Conservation (phyloP, 2,329 filamentous ascomycete species). For the Rasamsonia emersonii region DNA sequence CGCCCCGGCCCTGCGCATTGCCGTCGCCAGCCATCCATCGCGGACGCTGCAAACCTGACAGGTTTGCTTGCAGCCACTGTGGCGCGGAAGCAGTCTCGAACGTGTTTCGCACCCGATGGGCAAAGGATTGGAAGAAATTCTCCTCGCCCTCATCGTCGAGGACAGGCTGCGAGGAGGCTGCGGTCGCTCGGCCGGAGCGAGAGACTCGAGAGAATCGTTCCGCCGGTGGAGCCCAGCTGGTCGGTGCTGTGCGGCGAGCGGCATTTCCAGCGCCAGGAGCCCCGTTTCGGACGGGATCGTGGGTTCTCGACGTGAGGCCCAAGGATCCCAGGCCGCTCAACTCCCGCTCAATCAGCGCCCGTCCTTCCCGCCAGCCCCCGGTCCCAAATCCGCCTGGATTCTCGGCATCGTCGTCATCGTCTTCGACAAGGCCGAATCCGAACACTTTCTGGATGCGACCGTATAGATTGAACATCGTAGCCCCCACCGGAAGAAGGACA, state of each 20-base stretch:
- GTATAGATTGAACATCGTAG: slow-evolving; percentile 84
- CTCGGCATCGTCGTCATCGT: slow-evolving; percentile 56
- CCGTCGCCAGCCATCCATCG: slow-evolving; percentile 68
- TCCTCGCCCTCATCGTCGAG: slow-evolving; percentile 62
- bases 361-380: slow-evolving; percentile 83
- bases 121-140: slow-evolving; percentile 74
- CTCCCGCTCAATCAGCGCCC: slow-evolving; percentile 83
- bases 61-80: slow-evolving; percentile 69
- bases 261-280: slow-evolving; percentile 18
- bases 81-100: slow-evolving; percentile 76
- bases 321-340: slow-evolving; percentile 52
- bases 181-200: slow-evolving; percentile 25
- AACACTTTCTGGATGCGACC: slow-evolving; percentile 66
- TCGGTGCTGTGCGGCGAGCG: slow-evolving; percentile 19
- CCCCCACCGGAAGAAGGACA: slow-evolving; percentile 74
- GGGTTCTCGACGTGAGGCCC: slow-evolving; percentile 30
- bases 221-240: slow-evolving; percentile 24
- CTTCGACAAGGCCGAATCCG: slow-evolving; percentile 71
- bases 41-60: slow-evolving; percentile 57
- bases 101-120: slow-evolving; percentile 83
- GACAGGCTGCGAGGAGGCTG: slow-evolving; percentile 28
- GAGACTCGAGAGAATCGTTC: slow-evolving; percentile 15
- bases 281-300: slow-evolving; percentile 18
- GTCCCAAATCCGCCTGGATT: slow-evolving; percentile 60
- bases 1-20: slow-evolving; percentile 18